phyloP scores from a whole-genome alignment of 192 early-diverging fungal species.

The Coemansia sp. region DNA sequence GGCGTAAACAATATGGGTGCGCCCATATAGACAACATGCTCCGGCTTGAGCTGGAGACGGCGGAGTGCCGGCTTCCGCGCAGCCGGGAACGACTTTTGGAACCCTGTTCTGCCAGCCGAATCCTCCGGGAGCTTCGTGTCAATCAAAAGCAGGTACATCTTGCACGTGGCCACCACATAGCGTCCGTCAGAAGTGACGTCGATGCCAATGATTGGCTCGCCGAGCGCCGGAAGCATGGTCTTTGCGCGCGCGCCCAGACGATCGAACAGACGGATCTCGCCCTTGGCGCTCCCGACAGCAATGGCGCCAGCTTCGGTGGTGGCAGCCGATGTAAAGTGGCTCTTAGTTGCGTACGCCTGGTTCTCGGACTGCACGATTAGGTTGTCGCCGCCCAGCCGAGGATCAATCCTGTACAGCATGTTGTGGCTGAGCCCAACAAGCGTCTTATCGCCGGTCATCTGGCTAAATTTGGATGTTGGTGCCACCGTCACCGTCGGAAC shows the following conservation, averaged over 20 bases:
- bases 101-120: constrained; percentile 60
- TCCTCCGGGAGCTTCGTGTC: constrained; percentile 66
- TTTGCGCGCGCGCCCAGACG: constrained; percentile 80
- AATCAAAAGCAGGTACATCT: constrained; percentile 80
- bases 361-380: constrained; percentile 71
- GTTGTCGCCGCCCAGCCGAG: constrained; percentile 66
- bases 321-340: constrained; percentile 68
- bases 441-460: constrained; percentile 71
- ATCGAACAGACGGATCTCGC: constrained; percentile 87
- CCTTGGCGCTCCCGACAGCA: constrained; percentile 79
- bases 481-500: constrained; percentile 68
- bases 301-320: constrained; percentile 82
- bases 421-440: constrained; percentile 81
- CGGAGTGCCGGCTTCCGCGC: constrained; percentile 68
- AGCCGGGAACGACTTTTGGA: constrained; percentile 67
- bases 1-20: constrained; percentile 74
- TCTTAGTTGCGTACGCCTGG: constrained; percentile 71
- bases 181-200: constrained; percentile 86
- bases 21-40: constrained; percentile 85
- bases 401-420: constrained; percentile 86
- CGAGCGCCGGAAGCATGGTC: constrained; percentile 79
- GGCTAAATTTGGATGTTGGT: constrained; percentile 76
- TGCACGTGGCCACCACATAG: constrained; percentile 87
- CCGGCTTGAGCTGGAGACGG: constrained; percentile 79
- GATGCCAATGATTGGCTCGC: constrained; percentile 86